These are phyloP conservation scores for peach (Prunus persica) DNA, from an alignment of 306 rosid species.

Conservation along the genomic window Prunus_persica_NCBIv2 NC_034009.1:40746001-40746500, in stretches of 20 bases:
- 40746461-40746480: conserved; percentile 40
- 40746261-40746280: neutral
- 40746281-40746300: neutral
- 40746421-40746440: conserved; percentile 74
- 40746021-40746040: too few relatives aligned
- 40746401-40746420: conserved; percentile 54
- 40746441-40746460: conserved; percentile 43
- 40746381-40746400: conserved; percentile 30
- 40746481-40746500: conserved; percentile 54
- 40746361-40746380: neutral
- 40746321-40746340: neutral
- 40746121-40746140: too few relatives aligned
- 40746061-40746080: too few relatives aligned
- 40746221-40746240: neutral
- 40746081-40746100: too few relatives aligned
- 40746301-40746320: neutral
- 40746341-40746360: neutral
- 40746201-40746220: neutral
- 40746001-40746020: too few relatives aligned
- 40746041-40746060: too few relatives aligned
- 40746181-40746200: neutral
- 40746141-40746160: too few relatives aligned
- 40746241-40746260: neutral
- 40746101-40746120: too few relatives aligned
- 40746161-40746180: too few relatives aligned